Evolutionary conservation across 2,329 filamentous ascomycete species (phyloP).

Genomic region (Didymella arachidicola): DNA sequence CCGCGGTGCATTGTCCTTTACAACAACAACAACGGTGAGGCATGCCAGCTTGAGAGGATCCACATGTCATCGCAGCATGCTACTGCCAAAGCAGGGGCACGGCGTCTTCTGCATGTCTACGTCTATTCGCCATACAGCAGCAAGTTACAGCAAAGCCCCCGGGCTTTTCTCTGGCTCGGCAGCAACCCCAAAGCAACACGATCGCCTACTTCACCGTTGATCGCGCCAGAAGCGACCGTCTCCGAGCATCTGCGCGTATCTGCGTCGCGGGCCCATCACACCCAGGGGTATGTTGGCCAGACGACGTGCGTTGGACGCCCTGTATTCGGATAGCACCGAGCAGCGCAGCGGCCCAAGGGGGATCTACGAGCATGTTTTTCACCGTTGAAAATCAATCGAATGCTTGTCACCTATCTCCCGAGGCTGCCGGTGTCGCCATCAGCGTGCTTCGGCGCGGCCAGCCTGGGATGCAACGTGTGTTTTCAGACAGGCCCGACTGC

Average conservation of each 20-base stretch:
- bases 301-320: background rate
- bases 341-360: background rate
- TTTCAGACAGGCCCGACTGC: background rate
- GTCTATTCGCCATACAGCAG: background rate
- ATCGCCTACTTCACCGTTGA: background rate
- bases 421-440: background rate
- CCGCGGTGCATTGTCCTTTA: background rate
- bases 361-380: background rate
- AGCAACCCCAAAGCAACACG: background rate
- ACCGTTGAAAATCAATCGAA: background rate
- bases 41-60: background rate
- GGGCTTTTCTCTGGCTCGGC: background rate
- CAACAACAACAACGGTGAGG: background rate
- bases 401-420: background rate
- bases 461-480: background rate
- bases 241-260: background rate
- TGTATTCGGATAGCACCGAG: background rate
- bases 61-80: background rate
- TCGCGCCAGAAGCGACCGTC: background rate
- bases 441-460: background rate
- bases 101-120: background rate
- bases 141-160: background rate
- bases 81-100: background rate
- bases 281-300: background rate
- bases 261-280: background rate